Conservation (phyloP, 257 asterid genomes). For the Solanum dulcamara region DNA sequence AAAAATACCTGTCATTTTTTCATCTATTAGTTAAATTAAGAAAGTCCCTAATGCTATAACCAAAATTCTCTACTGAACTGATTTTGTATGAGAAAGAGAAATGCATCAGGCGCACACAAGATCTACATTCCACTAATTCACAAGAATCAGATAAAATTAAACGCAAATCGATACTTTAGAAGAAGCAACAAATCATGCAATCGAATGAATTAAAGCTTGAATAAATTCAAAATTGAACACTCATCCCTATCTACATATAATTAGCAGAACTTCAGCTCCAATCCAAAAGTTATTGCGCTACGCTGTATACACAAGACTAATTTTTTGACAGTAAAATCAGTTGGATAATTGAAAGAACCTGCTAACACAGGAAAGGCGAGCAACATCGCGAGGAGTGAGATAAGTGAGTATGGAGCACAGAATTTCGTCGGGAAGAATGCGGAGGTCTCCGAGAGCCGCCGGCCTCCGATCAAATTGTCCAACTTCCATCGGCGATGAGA, state of each 20-base stretch:
- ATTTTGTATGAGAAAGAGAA: neutral
- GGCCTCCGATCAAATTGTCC: constrained; percentile 49
- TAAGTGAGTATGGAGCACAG: constrained; percentile 33
- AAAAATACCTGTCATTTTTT: neutral
- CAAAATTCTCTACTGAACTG: neutral
- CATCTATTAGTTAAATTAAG: neutral
- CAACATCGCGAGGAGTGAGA: constrained; percentile 69
- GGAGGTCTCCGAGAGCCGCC: constrained; percentile 69
- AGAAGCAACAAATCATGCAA: neutral
- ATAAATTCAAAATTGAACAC: neutral
- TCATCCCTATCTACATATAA: neutral
- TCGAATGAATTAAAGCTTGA: neutral
- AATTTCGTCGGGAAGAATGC: constrained; percentile 69
- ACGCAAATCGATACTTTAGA: neutral
- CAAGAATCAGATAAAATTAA: neutral
- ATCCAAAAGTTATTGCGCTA: neutral
- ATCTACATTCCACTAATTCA: neutral
- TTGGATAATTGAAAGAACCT: constrained; percentile 28
- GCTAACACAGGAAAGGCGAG: constrained; percentile 88
- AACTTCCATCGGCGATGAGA: neutral
- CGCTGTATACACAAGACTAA: neutral
- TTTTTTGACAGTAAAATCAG: neutral
- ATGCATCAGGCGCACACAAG: neutral
- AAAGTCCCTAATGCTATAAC: neutral
- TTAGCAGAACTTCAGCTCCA: neutral